These are phyloP conservation scores for Epithemia pelagica DNA, from an alignment of 108 stramenopile species.

Conservation along the genomic window DNA sequence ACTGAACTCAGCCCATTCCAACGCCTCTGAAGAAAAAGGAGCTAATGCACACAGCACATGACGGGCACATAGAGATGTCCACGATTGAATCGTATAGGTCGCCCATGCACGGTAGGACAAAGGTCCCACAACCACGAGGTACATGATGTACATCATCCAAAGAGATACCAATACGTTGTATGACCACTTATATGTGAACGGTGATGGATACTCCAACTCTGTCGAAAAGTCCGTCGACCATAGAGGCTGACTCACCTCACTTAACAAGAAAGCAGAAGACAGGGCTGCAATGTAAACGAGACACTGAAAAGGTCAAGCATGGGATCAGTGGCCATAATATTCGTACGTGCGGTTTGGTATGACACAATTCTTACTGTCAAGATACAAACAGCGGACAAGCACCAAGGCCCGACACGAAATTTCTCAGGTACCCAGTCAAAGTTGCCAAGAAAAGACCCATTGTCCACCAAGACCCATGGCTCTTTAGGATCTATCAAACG, in stretches of 20 bases:
- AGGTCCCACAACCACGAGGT: constrained; percentile 12
- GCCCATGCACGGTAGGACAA: constrained; percentile 31
- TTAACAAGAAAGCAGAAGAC: not conserved
- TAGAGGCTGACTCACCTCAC: not conserved
- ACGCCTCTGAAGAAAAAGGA: constrained; percentile 35
- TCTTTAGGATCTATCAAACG: constrained; percentile 32
- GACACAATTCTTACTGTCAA: not conserved
- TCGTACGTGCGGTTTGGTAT: too few relatives aligned
- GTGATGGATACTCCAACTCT: constrained; percentile 18
- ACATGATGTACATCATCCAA: constrained; percentile 37
- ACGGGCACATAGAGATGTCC: constrained; percentile 49
- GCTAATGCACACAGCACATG: constrained; percentile 47
- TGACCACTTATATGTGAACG: constrained; percentile 33
- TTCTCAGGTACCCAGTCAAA: constrained; percentile 68
- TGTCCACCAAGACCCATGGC: constrained; percentile 48
- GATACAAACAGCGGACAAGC: not conserved
- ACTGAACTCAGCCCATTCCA: constrained; percentile 33
- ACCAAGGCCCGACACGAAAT: constrained; percentile 68
- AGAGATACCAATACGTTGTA: constrained; percentile 26
- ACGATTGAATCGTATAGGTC: constrained; percentile 60
- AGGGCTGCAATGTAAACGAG: not conserved
- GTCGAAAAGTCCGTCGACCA: not conserved
- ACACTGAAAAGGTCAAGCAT: too few relatives aligned
- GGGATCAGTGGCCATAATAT: too few relatives aligned
- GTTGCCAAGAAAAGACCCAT: constrained; percentile 55